Percentiles rank a stretch among this genome's conserved stretches.
phyloP scores from a whole-genome alignment of 2,329 filamentous ascomycete genomes.

The Shiraia sp. region DNA sequence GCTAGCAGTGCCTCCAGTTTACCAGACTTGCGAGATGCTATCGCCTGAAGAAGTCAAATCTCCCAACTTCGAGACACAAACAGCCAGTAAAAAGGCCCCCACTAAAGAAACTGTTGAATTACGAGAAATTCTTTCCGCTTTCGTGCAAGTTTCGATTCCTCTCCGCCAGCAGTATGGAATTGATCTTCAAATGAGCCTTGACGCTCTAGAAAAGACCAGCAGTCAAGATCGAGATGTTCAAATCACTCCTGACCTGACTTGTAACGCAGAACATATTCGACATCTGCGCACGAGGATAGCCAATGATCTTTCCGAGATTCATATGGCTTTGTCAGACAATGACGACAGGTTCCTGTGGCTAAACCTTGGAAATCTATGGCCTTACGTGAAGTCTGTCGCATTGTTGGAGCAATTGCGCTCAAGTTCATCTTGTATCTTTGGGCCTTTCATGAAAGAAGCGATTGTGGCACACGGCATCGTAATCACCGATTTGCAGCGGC shows the following conservation, averaged over 20 bases:
- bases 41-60: background rate
- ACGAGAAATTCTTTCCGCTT: conserved; percentile 33
- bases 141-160: conserved; percentile 34
- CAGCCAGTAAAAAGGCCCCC: conserved; percentile 2
- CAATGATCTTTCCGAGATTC: conserved; percentile 11
- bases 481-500: conserved; percentile 51
- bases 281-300: conserved; percentile 17
- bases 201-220: conserved; percentile 28
- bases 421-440: conserved; percentile 29
- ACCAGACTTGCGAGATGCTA: background rate
- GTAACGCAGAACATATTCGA: conserved; percentile 4
- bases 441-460: conserved; percentile 39
- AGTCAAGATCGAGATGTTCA: conserved; percentile 6
- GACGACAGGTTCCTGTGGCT: conserved; percentile 47
- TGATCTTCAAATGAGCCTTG: conserved; percentile 35
- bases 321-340: conserved; percentile 1
- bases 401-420: conserved; percentile 54
- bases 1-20: conserved; percentile 2
- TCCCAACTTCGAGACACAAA: background rate
- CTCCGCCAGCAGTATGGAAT: conserved; percentile 45
- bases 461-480: conserved; percentile 51
- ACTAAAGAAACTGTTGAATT: conserved; percentile 22
- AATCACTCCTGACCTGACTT: conserved; percentile 7
- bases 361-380: conserved; percentile 48
- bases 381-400: conserved; percentile 46